Evolutionary conservation across 2,329 filamentous ascomycete genomes (phyloP), one percentile per base, ranked within the genome.

Genomic region (Penicillium sp.): DNA sequence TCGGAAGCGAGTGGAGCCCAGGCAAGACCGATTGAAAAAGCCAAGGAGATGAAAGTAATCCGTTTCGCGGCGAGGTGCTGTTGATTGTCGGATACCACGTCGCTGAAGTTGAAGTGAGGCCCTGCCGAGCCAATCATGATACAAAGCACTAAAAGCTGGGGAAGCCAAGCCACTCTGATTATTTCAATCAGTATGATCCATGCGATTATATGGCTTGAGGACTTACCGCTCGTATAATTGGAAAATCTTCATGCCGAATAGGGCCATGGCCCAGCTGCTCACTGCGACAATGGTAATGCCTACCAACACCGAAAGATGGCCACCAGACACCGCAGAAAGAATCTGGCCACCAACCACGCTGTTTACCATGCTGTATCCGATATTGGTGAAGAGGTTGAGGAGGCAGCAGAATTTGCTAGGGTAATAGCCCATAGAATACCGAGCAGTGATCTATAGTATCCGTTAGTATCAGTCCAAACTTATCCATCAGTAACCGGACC

Each of bases 391-490:
- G 14, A 77, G 66, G 46, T 77, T 77, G 22, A 77, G 59, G 4
- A 69, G 62, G 57, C 66, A 75, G 64, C 63, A 72, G 32, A 76
- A 56, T 58, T 75, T 76, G 55, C 67, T 71, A 9, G 75, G 73
- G 38, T 72, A 75, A 55, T 75, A 77, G 5, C 75, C 75, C 73
- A 77, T 75, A 45, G 75, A 74, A 53, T 72, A 76, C 24, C 74
- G 72, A 18, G 67, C 62, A 40, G 75, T 67, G 38, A 77, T 73
- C 72, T 75, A 61, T 55, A 16, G 31, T 43, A 14, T 32, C 24
- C 18, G 56, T 60, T 24, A 64, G 53, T 45, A n/a, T 36, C 40
- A 14, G 49, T 27, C 52, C 39, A 32, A 36, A 29, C 1, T 46
- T 32, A 46, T 44, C 4, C n/a, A 3, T 14, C 16, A 39, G 7